Conservation (phyloP, 2,329 filamentous ascomycete species). For the Penicillium capsulatum region DNA sequence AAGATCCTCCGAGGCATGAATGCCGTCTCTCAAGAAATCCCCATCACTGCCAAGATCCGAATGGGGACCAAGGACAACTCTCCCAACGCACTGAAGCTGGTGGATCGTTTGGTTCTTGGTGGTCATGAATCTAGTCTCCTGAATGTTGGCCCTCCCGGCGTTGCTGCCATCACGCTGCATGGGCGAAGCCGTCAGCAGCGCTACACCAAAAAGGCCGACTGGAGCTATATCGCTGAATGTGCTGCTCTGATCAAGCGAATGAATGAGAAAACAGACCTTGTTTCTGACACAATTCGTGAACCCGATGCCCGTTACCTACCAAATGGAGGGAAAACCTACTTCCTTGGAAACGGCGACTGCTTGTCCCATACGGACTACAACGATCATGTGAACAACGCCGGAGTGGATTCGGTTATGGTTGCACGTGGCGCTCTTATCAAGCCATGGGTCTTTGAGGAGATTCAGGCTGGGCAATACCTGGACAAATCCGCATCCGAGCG, state of each 20-base stretch:
- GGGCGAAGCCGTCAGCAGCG: conserved; percentile 90
- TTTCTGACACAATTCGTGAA: conserved; percentile 73
- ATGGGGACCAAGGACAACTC: conserved; percentile 79
- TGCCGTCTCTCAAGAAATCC: conserved; percentile 79
- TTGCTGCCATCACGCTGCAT: conserved; percentile 93
- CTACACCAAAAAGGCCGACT: conserved; percentile 89
- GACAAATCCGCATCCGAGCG: conserved; percentile 91
- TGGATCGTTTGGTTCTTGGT: conserved; percentile 78
- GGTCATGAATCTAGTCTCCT: conserved; percentile 64
- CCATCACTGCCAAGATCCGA: conserved; percentile 90
- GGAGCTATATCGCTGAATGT: conserved; percentile 89
- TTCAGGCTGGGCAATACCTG: conserved; percentile 83
- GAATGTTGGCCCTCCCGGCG: conserved; percentile 70
- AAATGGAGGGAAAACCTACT: conserved; percentile 71
- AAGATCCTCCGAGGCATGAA: conserved; percentile 97
- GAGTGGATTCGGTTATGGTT: conserved; percentile 93
- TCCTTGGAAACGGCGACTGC: conserved; percentile 94
- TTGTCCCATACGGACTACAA: conserved; percentile 90
- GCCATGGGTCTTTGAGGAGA: conserved; percentile 98
- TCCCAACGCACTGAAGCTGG: conserved; percentile 74
- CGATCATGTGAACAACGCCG: conserved; percentile 67
- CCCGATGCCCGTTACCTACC: conserved; percentile 70
- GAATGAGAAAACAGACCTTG: conserved; percentile 61
- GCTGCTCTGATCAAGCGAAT: conserved; percentile 77
- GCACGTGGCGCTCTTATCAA: conserved; percentile 95